Percentiles rank a stretch among this genome's conserved stretches.
These are phyloP conservation scores for Ilex paraguariensis DNA, from an alignment of 305 asterid genomes.

Conservation along the genomic window DNA sequence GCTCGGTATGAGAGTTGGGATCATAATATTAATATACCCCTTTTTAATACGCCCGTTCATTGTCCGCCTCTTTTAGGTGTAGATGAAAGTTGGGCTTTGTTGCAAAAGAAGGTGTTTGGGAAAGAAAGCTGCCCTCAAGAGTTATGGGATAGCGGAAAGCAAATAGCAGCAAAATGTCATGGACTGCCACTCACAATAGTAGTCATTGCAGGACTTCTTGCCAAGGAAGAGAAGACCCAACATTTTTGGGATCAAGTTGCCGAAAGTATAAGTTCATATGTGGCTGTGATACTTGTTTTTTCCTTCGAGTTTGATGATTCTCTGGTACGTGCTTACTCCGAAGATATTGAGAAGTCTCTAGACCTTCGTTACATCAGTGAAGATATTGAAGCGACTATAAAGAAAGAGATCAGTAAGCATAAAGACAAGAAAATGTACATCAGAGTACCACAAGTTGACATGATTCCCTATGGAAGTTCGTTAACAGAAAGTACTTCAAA, in stretches of 20 bases:
- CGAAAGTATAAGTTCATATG: slow-evolving; percentile 3
- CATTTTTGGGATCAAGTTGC: slow-evolving; percentile 9
- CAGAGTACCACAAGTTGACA: not conserved
- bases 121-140: slow-evolving; percentile 5
- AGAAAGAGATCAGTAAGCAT: no score
- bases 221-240: not conserved
- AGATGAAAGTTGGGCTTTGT: slow-evolving; percentile 17
- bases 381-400: no score
- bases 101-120: slow-evolving; percentile 9
- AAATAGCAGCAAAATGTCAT: slow-evolving; percentile 10
- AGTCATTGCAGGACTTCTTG: slow-evolving; percentile 17
- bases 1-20: no score
- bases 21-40: not conserved
- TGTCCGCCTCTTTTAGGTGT: not conserved
- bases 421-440: not conserved
- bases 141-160: slow-evolving; percentile 7
- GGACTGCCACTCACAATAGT: slow-evolving; percentile 24
- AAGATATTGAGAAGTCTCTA: no score
- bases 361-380: no score
- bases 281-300: not conserved
- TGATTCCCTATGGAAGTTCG: slow-evolving; percentile 9
- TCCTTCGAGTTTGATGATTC: not conserved
- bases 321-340: not conserved
- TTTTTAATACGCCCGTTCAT: not conserved
- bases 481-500: slow-evolving; percentile 26